phyloP scores from a whole-genome alignment of 768 basidiomycete species.

The Naematelia aurantialba region DNA sequence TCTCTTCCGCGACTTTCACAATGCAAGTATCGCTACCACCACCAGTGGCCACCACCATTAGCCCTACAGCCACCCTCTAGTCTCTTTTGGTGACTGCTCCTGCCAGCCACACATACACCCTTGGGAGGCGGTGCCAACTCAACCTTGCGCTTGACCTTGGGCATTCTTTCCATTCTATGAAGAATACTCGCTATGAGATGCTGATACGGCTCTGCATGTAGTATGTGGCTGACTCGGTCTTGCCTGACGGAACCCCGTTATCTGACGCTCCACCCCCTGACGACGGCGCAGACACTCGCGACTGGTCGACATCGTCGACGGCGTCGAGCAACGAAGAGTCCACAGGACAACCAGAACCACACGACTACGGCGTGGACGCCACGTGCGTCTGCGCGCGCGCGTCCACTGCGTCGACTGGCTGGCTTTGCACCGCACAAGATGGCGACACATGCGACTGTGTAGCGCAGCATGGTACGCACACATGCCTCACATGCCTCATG shows the following conservation, averaged over 20 bases:
- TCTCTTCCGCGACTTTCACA: not conserved
- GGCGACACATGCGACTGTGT: conserved; percentile 38
- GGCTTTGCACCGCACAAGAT: conserved; percentile 20
- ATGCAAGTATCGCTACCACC: not conserved
- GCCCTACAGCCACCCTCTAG: no score
- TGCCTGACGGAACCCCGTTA: conserved; percentile 17
- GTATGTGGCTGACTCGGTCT: conserved; percentile 31
- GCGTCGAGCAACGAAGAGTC: not conserved
- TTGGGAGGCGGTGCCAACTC: no score
- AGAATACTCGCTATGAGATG: no score
- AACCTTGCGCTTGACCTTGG: no score
- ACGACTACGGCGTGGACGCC: not conserved
- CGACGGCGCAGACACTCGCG: no score
- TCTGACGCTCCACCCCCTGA: conserved; percentile 1
- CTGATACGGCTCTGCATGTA: conserved; percentile 1
- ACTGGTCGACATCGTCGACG: no score
- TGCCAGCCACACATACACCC: no score
- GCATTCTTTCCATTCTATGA: no score
- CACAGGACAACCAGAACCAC: not conserved
- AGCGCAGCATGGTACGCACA: conserved; percentile 23
- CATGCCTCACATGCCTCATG: not conserved
- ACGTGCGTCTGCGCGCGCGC: not conserved
- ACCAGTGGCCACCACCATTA: no score
- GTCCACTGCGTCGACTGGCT: not conserved
- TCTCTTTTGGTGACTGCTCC: no score